These are phyloP conservation scores for Saraca asoca DNA, from an alignment of 331 rosid genomes.

Conservation along the genomic window DNA sequence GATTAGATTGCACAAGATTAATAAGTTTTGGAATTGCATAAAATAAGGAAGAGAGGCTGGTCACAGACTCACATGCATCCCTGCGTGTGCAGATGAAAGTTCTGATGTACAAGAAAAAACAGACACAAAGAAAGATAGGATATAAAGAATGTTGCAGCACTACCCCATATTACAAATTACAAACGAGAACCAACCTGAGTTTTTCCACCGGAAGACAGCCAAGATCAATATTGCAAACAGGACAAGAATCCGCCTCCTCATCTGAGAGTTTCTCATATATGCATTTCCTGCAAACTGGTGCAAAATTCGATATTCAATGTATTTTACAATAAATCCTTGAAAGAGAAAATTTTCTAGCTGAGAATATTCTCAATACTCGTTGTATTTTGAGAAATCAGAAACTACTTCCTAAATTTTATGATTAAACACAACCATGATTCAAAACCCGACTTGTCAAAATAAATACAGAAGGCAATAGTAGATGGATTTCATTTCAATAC, in stretches of 20 bases:
- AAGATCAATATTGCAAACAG: conserved; percentile 84
- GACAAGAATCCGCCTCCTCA: conserved; percentile 83
- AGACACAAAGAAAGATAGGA: too few relatives aligned
- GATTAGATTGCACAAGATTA: conserved; percentile 2
- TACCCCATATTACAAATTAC: conserved; percentile 2
- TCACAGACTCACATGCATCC: neutral
- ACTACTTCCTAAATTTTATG: too few relatives aligned
- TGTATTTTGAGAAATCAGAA: too few relatives aligned
- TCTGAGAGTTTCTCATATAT: conserved; percentile 81
- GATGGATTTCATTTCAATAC: too few relatives aligned
- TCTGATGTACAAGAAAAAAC: conserved; percentile 12
- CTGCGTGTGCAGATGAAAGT: conserved; percentile 1
- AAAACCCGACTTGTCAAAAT: too few relatives aligned
- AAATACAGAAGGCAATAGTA: too few relatives aligned
- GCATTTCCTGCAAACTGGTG: conserved; percentile 93
- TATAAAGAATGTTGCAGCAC: conserved; percentile 2
- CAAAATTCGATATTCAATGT: conserved; percentile 31
- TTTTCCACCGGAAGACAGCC: conserved; percentile 88
- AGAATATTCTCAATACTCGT: too few relatives aligned
- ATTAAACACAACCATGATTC: too few relatives aligned
- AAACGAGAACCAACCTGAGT: conserved; percentile 62
- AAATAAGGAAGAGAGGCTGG: neutral
- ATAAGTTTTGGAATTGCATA: neutral
- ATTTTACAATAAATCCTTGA: conserved; percentile 32
- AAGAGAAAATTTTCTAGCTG: conserved; percentile 35